phyloP scores from a whole-genome alignment of 2,329 filamentous ascomycete species.

The Gyromitra esculenta region DNA sequence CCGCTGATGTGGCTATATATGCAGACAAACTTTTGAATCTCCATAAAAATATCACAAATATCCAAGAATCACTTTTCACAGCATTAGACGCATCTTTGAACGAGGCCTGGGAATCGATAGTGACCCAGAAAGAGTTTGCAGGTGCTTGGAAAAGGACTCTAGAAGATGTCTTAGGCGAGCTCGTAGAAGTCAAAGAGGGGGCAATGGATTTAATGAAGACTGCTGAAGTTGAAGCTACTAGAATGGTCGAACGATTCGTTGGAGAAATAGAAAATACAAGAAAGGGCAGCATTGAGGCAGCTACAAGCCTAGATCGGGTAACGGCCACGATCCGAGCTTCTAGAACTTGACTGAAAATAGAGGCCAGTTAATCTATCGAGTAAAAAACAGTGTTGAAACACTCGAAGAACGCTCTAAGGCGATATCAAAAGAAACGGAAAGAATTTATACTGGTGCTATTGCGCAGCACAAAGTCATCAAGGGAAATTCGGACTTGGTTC shows the following conservation, averaged over 20 bases:
- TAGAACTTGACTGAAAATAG: background rate
- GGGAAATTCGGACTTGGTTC: conserved; percentile 32
- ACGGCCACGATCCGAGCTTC: too few species aligned
- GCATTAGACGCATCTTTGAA: conserved; percentile 42
- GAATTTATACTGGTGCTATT: background rate
- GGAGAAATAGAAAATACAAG: conserved; percentile 21
- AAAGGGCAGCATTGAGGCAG: conserved; percentile 7
- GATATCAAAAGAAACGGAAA: background rate
- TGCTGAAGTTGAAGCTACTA: conserved; percentile 6
- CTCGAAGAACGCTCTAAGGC: conserved; percentile 22
- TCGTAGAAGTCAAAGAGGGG: conserved; percentile 17
- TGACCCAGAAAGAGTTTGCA: conserved; percentile 31
- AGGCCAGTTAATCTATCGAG: conserved; percentile 13
- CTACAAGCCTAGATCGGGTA: conserved; percentile 30
- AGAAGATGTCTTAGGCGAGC: conserved; percentile 17
- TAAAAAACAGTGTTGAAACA: conserved; percentile 2
- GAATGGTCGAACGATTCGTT: conserved; percentile 10
- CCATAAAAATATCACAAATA: conserved; percentile 54
- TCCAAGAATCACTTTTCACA: conserved; percentile 48
- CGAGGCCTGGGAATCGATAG: conserved; percentile 44
- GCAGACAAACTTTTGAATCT: conserved; percentile 51
- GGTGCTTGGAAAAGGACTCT: conserved; percentile 33
- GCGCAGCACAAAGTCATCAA: conserved; percentile 17
- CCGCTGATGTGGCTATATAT: conserved; percentile 12
- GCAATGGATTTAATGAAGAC: conserved; percentile 10